Base-by-base conservation (phyloP, 2,329 filamentous ascomycete species). In the Helotiales sp. region DNA sequence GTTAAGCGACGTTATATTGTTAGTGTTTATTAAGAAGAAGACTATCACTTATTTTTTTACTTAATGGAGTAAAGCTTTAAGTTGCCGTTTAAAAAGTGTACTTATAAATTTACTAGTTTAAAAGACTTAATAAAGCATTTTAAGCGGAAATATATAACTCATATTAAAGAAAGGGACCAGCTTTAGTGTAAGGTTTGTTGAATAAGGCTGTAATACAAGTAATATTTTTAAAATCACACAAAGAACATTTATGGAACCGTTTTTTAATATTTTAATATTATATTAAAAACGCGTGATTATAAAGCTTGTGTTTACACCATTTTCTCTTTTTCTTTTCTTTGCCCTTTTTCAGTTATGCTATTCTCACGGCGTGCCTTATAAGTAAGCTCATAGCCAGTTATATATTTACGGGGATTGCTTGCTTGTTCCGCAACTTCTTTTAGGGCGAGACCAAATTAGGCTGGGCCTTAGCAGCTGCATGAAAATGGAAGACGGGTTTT, bases 111-210 rank as follows among this genome's bases (percentile, higher is more conserved):
- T 69, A 37, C 70, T 5, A 73, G 52, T 50, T 65, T 43, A 22
- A 54, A 68, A 69, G 68, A 73, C 63, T 65, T 72, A 17, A 71
- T 40, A 32, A 72, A 72, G 66, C 61, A 71, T 66, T 71, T 72
- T 22, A 71, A 71, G 69, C 62, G 63, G 17, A 66, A 45, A n/a
- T 8, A 45, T 20, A 2, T 45, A 8, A 6, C 17, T 32, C 3
- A 71, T n/a, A 70, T 70, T 24, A 71, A 67, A 69, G 65, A 72
- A 70, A 34, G 62, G 34, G 66, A 70, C 68, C 65, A 47, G 64
- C 32, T 71, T 32, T 0, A 63, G 59, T 69, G 47, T 49, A 72
- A 72, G 58, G 62, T 71, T 60, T 72, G 30, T 70, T 55, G 50
- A 69, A 73, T 74, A 28, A 13, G 11, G 22, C 59, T 74, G 32